Conservation (phyloP, 495 filamentous ascomycete genomes). For the Tuber melanosporum region DNA sequence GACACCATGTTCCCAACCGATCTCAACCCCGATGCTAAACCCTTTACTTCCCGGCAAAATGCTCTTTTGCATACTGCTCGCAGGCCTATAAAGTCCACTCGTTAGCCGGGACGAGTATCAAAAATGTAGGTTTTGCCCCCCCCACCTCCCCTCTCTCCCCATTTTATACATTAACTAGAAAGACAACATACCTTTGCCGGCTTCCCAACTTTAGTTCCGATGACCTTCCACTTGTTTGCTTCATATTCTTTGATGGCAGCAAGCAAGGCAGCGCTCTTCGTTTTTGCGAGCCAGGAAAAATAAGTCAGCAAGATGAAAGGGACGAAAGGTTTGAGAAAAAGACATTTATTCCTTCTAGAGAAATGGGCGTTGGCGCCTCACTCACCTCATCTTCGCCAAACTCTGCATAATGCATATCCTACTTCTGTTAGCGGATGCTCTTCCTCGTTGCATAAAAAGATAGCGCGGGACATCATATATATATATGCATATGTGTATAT, state of each 20-base stretch:
- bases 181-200: constrained; percentile 71
- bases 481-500: constrained; percentile 8
- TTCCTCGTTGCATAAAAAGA: not conserved
- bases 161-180: not conserved
- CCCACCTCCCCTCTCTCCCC: not conserved
- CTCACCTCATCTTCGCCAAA: constrained; percentile 95
- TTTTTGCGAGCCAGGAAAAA: constrained; percentile 8
- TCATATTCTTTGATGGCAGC: constrained; percentile 98
- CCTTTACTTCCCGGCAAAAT: constrained; percentile 53
- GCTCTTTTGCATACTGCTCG: constrained; percentile 96
- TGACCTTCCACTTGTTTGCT: constrained; percentile 94
- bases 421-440: constrained; percentile 15
- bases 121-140: not conserved
- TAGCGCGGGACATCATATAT: not conserved
- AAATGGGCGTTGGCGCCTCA: constrained; percentile 34
- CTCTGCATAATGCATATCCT: constrained; percentile 99
- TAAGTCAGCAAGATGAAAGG: constrained; percentile 33
- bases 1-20: constrained; percentile 29
- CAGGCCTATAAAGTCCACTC: constrained; percentile 60
- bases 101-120: constrained; percentile 28
- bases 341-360: constrained; percentile 16
- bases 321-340: constrained; percentile 8
- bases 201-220: constrained; percentile 93
- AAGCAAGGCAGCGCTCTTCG: constrained; percentile 71
- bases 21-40: constrained; percentile 11